Evolutionary conservation across 495 filamentous ascomycete species (phyloP).

Genomic region (Talaromyces wortmannii): DNA sequence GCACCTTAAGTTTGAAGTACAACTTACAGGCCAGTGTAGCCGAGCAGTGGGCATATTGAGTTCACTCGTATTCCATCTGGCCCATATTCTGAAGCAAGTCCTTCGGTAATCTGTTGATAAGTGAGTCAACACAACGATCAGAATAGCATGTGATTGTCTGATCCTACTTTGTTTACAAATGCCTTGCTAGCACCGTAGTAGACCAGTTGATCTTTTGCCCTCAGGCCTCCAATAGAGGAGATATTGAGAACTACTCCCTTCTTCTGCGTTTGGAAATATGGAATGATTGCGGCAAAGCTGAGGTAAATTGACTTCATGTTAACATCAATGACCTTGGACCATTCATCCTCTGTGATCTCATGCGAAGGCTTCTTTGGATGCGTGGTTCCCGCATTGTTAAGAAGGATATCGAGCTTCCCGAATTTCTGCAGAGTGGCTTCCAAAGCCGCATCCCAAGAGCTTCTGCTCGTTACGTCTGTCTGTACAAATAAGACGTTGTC

Average conservation of each 20-base stretch:
- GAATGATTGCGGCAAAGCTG: constrained; percentile 40
- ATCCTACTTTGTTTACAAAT: too few relatives aligned
- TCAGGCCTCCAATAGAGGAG: constrained; percentile 46
- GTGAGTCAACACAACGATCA: constrained; percentile 3
- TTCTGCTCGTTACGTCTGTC: constrained; percentile 14
- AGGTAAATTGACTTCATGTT: constrained; percentile 46
- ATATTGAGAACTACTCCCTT: constrained; percentile 51
- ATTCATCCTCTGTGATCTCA: constrained; percentile 51
- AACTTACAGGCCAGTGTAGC: constrained; percentile 37
- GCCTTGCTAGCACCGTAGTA: constrained; percentile 52
- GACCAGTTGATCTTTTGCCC: constrained; percentile 52
- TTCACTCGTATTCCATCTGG: constrained; percentile 51
- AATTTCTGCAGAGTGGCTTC: constrained; percentile 7
- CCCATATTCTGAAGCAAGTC: constrained; percentile 55
- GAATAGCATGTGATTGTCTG: too few relatives aligned
- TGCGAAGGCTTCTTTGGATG: constrained; percentile 34
- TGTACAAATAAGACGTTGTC: constrained; percentile 2
- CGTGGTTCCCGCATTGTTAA: constrained; percentile 20
- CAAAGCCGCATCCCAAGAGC: constrained; percentile 9
- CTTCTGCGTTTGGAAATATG: constrained; percentile 35
- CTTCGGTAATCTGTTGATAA: constrained; percentile 47
- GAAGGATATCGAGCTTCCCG: constrained; percentile 17
- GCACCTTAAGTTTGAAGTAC: too few relatives aligned
- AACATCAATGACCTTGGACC: constrained; percentile 47
- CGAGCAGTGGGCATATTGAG: constrained; percentile 45